phyloP scores from a whole-genome alignment of 305 asterid species.

The Fraxinus dipetala region DNA sequence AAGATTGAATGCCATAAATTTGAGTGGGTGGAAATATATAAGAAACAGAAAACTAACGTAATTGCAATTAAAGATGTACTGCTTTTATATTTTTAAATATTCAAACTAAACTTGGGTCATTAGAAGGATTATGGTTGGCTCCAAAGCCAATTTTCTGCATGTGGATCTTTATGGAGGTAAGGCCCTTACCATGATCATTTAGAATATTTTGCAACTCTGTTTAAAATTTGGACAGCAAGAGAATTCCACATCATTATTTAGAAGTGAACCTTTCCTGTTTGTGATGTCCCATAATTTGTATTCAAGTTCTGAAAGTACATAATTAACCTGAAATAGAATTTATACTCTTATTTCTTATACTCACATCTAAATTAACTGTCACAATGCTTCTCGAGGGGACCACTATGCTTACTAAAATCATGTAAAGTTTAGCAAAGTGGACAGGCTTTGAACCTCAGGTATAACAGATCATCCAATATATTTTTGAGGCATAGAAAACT shows the following conservation, averaged over 20 bases:
- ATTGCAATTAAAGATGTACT: neutral
- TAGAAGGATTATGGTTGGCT: neutral
- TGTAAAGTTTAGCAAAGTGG: neutral
- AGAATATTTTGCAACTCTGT: neutral
- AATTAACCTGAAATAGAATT: neutral
- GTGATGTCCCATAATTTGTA: neutral
- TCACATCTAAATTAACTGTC: neutral
- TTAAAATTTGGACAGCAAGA: neutral
- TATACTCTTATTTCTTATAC: neutral
- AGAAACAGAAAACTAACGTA: neutral
- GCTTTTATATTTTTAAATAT: neutral
- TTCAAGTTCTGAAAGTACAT: neutral
- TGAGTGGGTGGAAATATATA: neutral
- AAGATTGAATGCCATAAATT: neutral
- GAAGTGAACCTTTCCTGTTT: neutral
- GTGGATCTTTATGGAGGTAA: neutral
- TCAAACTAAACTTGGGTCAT: neutral
- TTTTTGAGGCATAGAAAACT: neutral
- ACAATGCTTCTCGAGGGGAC: neutral
- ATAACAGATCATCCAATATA: neutral
- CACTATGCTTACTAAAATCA: neutral
- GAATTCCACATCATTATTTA: neutral
- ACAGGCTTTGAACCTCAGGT: neutral
- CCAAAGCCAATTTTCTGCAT: neutral
- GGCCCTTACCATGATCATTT: neutral